phyloP scores from a whole-genome alignment of 2,329 filamentous ascomycete species.

The Fusarium pseudonygamai region DNA sequence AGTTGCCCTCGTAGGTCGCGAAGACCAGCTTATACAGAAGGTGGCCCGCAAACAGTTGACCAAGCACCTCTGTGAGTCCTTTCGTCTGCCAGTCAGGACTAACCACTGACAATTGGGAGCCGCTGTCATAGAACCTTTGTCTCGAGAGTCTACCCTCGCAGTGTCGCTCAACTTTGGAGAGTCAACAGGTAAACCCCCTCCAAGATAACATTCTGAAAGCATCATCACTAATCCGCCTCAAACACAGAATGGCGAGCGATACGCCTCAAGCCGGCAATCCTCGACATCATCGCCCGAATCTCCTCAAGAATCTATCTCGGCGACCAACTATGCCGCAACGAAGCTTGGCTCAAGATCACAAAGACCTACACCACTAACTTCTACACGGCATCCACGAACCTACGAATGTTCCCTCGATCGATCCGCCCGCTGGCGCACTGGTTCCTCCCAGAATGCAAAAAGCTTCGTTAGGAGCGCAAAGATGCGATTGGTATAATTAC shows the following conservation, averaged over 20 bases:
- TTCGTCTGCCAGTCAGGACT: rapidly evolving
- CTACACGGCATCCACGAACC: neutral
- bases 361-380: neutral
- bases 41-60: neutral
- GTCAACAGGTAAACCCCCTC: neutral
- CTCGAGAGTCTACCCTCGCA: neutral
- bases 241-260: neutral
- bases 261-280: neutral
- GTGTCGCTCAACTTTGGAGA: neutral
- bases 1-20: neutral
- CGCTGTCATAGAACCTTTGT: neutral
- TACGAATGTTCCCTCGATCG: neutral
- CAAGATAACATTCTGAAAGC: no score
- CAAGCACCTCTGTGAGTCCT: neutral
- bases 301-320: neutral
- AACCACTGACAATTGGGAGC: rapidly evolving
- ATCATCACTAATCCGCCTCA: neutral
- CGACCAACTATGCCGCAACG: neutral
- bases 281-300: neutral
- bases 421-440: neutral
- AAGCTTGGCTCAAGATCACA: neutral
- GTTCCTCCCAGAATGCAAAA: neutral
- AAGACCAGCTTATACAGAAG: neutral
- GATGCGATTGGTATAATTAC: neutral
- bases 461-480: neutral